Conservation (phyloP, 176 grass and related monocot species). For the Echinochloa phyllopogon region DNA sequence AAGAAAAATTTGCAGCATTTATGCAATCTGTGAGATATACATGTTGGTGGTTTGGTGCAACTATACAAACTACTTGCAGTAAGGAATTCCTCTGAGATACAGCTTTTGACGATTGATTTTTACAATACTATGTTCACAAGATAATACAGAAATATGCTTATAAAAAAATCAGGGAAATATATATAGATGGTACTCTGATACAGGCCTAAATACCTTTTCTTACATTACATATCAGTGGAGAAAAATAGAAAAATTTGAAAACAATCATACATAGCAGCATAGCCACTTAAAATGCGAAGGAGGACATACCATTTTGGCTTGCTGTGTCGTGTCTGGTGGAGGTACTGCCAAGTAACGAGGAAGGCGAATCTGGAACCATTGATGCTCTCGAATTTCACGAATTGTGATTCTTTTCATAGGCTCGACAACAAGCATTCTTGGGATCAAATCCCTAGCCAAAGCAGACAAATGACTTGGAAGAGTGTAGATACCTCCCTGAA, state of each 20-base stretch:
- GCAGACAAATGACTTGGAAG: slow-evolving; percentile 96
- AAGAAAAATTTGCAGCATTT: slow-evolving; percentile 30
- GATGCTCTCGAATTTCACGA: slow-evolving; percentile 87
- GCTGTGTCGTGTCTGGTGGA: slow-evolving; percentile 78
- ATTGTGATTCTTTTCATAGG: slow-evolving; percentile 97
- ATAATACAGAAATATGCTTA: background rate
- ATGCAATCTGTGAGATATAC: background rate
- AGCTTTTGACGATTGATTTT: slow-evolving; percentile 4
- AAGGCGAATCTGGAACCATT: slow-evolving; percentile 78
- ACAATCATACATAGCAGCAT: background rate
- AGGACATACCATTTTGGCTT: slow-evolving; percentile 80
- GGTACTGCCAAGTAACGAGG: slow-evolving; percentile 91
- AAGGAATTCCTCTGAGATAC: slow-evolving; percentile 31
- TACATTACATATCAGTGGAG: slow-evolving; percentile 29
- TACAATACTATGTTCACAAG: slow-evolving; percentile 21
- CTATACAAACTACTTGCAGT: background rate
- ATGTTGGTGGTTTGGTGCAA: background rate
- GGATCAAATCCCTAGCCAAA: slow-evolving; percentile 88
- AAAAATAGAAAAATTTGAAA: background rate
- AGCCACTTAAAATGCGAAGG: slow-evolving; percentile 19
- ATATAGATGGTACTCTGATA: background rate
- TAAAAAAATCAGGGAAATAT: slow-evolving; percentile 24
- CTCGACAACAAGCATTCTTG: slow-evolving; percentile 94
- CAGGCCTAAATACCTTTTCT: background rate
- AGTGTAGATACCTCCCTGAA: slow-evolving; percentile 88